Evolutionary conservation across 805 yeast genomes (phyloP).

Genomic region (Lachancea kluyveri): DNA sequence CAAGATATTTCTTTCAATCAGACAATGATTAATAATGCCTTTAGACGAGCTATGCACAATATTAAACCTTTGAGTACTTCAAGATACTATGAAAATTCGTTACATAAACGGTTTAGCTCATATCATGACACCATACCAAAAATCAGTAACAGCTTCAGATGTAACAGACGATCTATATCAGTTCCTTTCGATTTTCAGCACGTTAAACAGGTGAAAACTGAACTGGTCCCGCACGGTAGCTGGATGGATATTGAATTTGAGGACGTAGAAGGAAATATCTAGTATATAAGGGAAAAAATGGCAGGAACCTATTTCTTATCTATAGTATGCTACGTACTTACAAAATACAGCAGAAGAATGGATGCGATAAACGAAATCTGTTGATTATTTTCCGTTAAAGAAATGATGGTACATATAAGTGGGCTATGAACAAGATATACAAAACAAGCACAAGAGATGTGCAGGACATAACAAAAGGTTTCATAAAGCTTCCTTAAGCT

Average conservation of each 20-base stretch:
- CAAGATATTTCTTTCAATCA: too few relatives aligned
- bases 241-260: conserved; percentile 9
- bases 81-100: neutral
- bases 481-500: conserved; percentile 34
- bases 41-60: conserved; percentile 7
- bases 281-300: too few relatives aligned
- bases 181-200: conserved; percentile 3
- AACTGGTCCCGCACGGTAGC: too few relatives aligned
- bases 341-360: too few relatives aligned
- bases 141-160: too few relatives aligned
- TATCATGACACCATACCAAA: neutral
- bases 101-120: conserved; percentile 5
- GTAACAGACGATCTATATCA: conserved; percentile 8
- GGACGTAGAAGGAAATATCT: conserved; percentile 3
- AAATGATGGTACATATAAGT: conserved; percentile 5
- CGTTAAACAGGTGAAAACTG: too few relatives aligned
- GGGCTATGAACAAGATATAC: conserved; percentile 10
- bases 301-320: too few relatives aligned
- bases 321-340: too few relatives aligned
- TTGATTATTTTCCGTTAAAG: neutral
- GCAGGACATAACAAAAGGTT: too few relatives aligned
- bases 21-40: conserved; percentile 7
- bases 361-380: too few relatives aligned
- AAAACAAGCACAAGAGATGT: too few relatives aligned
- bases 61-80: conserved; percentile 1